Conservation (phyloP, 2,329 filamentous ascomycete species). For the Xylariaceae sp. region DNA sequence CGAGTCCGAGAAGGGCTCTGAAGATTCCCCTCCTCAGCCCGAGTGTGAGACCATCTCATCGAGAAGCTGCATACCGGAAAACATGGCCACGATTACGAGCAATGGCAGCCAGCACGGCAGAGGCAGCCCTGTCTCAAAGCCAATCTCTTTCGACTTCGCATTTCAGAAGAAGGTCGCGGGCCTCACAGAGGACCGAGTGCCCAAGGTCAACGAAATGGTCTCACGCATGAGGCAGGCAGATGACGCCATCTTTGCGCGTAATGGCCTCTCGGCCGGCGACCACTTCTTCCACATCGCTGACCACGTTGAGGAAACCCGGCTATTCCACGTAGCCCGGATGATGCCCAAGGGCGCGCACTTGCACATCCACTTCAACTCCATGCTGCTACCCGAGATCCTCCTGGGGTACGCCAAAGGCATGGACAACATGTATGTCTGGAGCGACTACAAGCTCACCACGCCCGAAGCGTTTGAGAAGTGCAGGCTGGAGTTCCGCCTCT, state of each 20-base stretch:
- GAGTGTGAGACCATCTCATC: constrained; percentile 8
- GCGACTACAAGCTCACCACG: constrained; percentile 45
- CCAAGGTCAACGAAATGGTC: constrained; percentile 6
- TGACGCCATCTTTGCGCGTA: constrained; percentile 10
- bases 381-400: constrained; percentile 55
- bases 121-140: too few species aligned
- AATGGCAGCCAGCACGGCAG: too few species aligned
- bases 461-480: constrained; percentile 43
- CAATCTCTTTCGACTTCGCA: constrained; percentile 17
- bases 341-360: constrained; percentile 70
- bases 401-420: constrained; percentile 50
- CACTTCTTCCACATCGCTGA: constrained; percentile 54
- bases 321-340: constrained; percentile 50
- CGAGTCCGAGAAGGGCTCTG: constrained; percentile 19
- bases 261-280: constrained; percentile 36
- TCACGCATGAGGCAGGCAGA: constrained; percentile 16
- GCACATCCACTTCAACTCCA: constrained; percentile 76
- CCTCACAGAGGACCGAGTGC: constrained; percentile 11
- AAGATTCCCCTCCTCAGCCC: constrained; percentile 9
- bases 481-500: constrained; percentile 56
- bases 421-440: constrained; percentile 65
- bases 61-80: constrained; percentile 8
- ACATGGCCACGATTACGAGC: too few species aligned
- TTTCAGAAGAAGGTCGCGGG: constrained; percentile 18
- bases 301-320: constrained; percentile 48